Conservation (phyloP, 225 moss, liverwort and hornwort genomes). For the Marchantia polymorpha region DNA sequence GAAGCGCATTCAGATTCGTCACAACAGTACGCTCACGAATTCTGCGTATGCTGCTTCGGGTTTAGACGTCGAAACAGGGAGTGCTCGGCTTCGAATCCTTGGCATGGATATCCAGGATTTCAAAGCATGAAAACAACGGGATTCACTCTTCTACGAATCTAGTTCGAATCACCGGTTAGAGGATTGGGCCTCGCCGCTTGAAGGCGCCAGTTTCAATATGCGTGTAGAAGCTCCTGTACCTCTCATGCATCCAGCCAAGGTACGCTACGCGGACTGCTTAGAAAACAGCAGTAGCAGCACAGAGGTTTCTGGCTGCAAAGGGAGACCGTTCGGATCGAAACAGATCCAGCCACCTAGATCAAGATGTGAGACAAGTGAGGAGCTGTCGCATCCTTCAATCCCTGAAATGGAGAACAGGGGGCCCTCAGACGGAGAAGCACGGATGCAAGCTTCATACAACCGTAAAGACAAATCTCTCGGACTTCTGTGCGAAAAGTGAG, state of each 20-base stretch:
- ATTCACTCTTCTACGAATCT: not conserved
- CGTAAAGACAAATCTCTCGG: constrained; percentile 99
- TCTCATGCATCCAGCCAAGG: constrained; percentile 11
- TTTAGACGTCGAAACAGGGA: not conserved
- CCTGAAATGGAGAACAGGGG: constrained; percentile 42
- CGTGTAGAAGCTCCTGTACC: constrained; percentile 24
- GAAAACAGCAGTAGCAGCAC: constrained; percentile 32
- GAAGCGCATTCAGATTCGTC: not conserved
- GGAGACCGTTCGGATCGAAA: constrained; percentile 4
- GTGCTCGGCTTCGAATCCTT: not conserved
- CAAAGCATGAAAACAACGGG: not conserved
- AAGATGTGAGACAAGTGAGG: constrained; percentile 15
- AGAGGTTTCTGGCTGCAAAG: constrained; percentile 20
- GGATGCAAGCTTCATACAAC: constrained; percentile 78
- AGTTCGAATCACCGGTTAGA: not conserved
- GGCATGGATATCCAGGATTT: not conserved
- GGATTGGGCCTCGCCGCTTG: not conserved
- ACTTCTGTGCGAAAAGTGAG: constrained; percentile 96
- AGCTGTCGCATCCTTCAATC: constrained; percentile 2
- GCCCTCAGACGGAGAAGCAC: constrained; percentile 60
- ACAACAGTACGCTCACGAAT: not conserved
- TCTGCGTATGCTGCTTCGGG: not conserved
- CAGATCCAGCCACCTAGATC: not conserved
- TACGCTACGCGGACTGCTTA: constrained; percentile 15
- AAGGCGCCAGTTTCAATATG: constrained; percentile 17